Percentiles rank a stretch among this genome's conserved stretches.
Conservation (phyloP, 2,329 filamentous ascomycete species). For the Pestalotiopsis sp. region DNA sequence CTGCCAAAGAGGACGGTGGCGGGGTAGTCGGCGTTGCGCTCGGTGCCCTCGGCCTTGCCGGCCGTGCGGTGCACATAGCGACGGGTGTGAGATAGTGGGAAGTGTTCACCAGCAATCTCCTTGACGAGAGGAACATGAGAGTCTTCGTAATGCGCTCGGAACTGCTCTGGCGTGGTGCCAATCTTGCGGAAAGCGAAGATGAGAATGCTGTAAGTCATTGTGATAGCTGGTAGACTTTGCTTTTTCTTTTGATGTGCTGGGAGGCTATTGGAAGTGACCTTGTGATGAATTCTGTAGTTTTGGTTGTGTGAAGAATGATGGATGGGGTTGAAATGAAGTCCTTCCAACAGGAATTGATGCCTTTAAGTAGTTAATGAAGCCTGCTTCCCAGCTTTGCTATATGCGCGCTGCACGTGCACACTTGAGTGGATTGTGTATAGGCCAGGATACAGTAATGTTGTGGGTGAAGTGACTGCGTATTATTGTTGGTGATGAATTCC, state of each 20-base stretch:
- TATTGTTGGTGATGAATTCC: too few relatives aligned
- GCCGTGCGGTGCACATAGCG: constrained; percentile 19
- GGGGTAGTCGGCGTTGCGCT: constrained; percentile 15
- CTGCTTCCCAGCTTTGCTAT: too few relatives aligned
- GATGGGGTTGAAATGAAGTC: too few relatives aligned
- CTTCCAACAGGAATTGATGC: too few relatives aligned
- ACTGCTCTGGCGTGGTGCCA: constrained; percentile 20
- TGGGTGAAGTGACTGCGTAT: too few relatives aligned
- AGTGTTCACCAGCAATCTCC: constrained; percentile 16
- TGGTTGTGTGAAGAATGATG: too few relatives aligned
- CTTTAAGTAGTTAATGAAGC: too few relatives aligned
- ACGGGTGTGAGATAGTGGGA: constrained; percentile 22
- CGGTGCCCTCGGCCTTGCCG: constrained; percentile 14
- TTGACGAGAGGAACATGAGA: constrained; percentile 18
- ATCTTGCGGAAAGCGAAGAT: constrained; percentile 19
- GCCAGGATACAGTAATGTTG: too few relatives aligned
- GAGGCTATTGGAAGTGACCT: too few relatives aligned
- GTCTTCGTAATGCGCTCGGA: constrained; percentile 20
- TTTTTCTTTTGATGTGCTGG: not conserved
- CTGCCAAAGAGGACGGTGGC: constrained; percentile 20
- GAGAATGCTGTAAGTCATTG: constrained; percentile 17
- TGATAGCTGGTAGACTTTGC: not conserved
- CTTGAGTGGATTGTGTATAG: too few relatives aligned
- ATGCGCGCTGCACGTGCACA: too few relatives aligned
- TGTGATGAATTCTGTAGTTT: too few relatives aligned